Conservation (phyloP, 2,329 filamentous ascomycete genomes). For the Aspergillus sp. region DNA sequence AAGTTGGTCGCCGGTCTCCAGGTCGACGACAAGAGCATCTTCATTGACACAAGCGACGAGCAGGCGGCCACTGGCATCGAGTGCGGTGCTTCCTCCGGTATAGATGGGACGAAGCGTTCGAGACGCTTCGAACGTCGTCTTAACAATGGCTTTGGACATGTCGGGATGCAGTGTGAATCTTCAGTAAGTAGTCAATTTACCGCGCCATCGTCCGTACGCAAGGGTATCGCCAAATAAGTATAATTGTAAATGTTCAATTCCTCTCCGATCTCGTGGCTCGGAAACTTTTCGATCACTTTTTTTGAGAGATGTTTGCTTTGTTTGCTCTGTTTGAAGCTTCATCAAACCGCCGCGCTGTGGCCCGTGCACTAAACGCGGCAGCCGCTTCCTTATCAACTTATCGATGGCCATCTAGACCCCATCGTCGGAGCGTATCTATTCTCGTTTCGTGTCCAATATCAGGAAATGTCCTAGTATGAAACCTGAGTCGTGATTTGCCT, state of each 20-base stretch:
- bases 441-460: background rate
- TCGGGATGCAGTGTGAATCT: conserved; percentile 8
- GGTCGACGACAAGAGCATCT: conserved; percentile 82
- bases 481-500: conserved; percentile 2
- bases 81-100: conserved; percentile 81
- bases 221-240: conserved; percentile 17
- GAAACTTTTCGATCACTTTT: conserved; percentile 37
- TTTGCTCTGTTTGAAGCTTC: conserved; percentile 33
- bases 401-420: background rate
- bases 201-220: conserved; percentile 19
- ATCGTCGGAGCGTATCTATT: background rate
- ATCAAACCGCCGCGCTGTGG: conserved; percentile 16
- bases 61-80: conserved; percentile 78
- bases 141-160: conserved; percentile 58
- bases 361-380: conserved; percentile 24
- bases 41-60: conserved; percentile 89
- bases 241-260: conserved; percentile 14
- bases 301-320: conserved; percentile 21
- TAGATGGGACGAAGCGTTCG: conserved; percentile 89
- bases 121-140: conserved; percentile 85
- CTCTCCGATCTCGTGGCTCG: conserved; percentile 14
- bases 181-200: conserved; percentile 8
- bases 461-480: conserved; percentile 1
- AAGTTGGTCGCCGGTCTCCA: conserved; percentile 78
- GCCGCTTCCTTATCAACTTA: conserved; percentile 17